A percentile compares a stretch with the other conserved stretches of the same genome.
phyloP scores from a whole-genome alignment of 2,329 filamentous ascomycete species.

The Cyclaneusma minus region DNA sequence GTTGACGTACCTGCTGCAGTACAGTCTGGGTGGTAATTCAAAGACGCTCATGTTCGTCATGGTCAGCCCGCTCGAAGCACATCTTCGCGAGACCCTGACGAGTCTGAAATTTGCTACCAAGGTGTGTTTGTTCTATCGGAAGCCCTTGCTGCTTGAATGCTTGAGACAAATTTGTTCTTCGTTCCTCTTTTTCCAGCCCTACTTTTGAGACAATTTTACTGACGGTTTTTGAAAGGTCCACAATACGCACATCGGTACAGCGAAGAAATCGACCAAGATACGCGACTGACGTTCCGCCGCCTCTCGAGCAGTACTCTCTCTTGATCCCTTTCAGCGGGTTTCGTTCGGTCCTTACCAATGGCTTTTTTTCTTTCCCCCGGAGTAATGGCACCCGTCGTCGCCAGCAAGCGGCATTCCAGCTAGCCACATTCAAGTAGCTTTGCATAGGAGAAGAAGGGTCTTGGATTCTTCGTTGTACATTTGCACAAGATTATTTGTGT shows the following conservation, averaged over 20 bases:
- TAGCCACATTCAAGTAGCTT: too few relatives aligned
- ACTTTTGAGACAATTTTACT: conserved; percentile 6
- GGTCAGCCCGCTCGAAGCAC: conserved; percentile 81
- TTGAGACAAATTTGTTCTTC: conserved; percentile 7
- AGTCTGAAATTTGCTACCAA: conserved; percentile 94
- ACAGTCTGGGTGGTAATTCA: conserved; percentile 84
- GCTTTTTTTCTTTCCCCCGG: too few relatives aligned
- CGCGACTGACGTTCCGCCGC: conserved; percentile 24
- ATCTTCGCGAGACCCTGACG: conserved; percentile 83
- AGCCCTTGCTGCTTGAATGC: too few relatives aligned
- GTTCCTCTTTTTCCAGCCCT: background rate
- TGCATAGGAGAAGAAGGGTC: too few relatives aligned
- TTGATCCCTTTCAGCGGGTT: too few relatives aligned
- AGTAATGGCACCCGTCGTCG: too few relatives aligned
- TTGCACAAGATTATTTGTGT: too few relatives aligned
- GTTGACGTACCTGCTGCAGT: conserved; percentile 89
- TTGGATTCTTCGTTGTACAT: too few relatives aligned
- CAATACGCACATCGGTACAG: conserved; percentile 85
- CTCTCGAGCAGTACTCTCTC: too few relatives aligned
- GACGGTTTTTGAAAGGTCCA: too few relatives aligned
- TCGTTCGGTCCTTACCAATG: too few relatives aligned
- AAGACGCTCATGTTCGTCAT: conserved; percentile 99
- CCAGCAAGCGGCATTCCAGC: too few relatives aligned
- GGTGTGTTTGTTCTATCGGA: conserved; percentile 32
- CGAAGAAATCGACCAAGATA: conserved; percentile 57